Percentiles rank a stretch among this genome's conserved stretches.
Conservation (phyloP, 768 basidiomycete genomes). For the Dentipellis sp. region DNA sequence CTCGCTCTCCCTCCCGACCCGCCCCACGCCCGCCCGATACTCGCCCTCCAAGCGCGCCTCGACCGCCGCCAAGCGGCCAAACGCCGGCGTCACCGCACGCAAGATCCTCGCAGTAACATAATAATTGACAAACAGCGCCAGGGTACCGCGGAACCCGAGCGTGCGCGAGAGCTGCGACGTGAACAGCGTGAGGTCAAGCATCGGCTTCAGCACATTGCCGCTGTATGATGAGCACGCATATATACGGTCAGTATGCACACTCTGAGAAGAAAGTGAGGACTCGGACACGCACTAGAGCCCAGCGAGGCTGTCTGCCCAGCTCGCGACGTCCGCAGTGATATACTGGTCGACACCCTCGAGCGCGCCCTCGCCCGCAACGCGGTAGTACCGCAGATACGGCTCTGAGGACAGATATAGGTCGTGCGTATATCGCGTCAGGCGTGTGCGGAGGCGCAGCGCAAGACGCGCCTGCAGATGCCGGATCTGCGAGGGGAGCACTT, state of each 20-base stretch:
- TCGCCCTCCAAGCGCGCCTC: constrained; percentile 89
- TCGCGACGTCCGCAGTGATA: constrained; percentile 85
- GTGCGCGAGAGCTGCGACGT: constrained; percentile 85
- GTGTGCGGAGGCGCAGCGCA: constrained; percentile 72
- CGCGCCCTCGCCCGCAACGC: constrained; percentile 25
- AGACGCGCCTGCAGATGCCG: constrained; percentile 84
- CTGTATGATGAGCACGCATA: constrained; percentile 27
- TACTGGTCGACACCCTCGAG: constrained; percentile 81
- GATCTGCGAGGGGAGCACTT: constrained; percentile 40
- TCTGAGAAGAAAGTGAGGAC: background rate
- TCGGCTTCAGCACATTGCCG: constrained; percentile 89
- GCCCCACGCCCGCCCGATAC: constrained; percentile 77
- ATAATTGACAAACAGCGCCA: constrained; percentile 76
- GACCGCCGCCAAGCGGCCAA: constrained; percentile 80
- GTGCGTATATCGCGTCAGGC: constrained; percentile 83
- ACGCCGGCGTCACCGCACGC: constrained; percentile 82
- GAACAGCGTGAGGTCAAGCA: constrained; percentile 85
- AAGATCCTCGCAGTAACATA: constrained; percentile 79
- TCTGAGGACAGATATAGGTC: constrained; percentile 82
- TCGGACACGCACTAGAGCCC: constrained; percentile 70
- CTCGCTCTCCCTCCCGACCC: constrained; percentile 84
- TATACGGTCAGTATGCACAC: background rate
- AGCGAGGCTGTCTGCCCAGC: constrained; percentile 80
- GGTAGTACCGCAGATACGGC: constrained; percentile 65
- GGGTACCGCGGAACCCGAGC: constrained; percentile 76